Base-by-base conservation (phyloP, 2,329 filamentous ascomycete genomes). In the Talaromyces sp. region DNA sequence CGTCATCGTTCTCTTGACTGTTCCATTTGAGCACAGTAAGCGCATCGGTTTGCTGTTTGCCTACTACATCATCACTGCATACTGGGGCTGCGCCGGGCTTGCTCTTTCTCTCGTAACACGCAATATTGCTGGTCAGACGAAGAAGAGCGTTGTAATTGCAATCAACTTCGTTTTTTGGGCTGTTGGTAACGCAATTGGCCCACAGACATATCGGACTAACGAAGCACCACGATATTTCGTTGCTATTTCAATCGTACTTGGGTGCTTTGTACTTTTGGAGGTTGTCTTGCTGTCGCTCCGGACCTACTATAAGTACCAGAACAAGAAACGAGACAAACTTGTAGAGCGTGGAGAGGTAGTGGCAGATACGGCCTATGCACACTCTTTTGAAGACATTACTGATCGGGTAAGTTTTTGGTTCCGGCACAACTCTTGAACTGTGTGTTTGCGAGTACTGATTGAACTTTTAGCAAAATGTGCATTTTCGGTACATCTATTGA, bases 51-150 rank as follows among this genome's bases (percentile, higher is more conserved):
- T 45, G 43, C 4, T 45, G 1, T 85, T 92, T 71, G 85, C 83
- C 71, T 93, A 92, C 81, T 93, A 92, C 78, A 89, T 92, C 67
- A 89, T 87, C 0, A 82, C 92, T 22, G 91, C 88, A 5, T 93
- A 92, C 83, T 92, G 89, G 89, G 88, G 89, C 0, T 89, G 89
- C 0, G 86, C 90, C 70, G 89, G 87, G 1, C 79, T 91, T 16
- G 81, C 85, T 9, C 83, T 92, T 70, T 89, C 87, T 13, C 84
- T 92, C 80, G 83, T 91, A 64, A 86, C 86, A 0, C 84, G 89
- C 16, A 92, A 92, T 71, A 80, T 90, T 9, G 89, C 86, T 27
- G 89, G 90, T 0, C 88, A 90, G 70, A 92, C 89, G 1, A 92
- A 92, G 78, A 91, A 91, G 74, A 84, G 85, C 0, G 83, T 89